phyloP scores from a whole-genome alignment of 2,329 filamentous ascomycete genomes.

The Neofusicoccum sp. region DNA sequence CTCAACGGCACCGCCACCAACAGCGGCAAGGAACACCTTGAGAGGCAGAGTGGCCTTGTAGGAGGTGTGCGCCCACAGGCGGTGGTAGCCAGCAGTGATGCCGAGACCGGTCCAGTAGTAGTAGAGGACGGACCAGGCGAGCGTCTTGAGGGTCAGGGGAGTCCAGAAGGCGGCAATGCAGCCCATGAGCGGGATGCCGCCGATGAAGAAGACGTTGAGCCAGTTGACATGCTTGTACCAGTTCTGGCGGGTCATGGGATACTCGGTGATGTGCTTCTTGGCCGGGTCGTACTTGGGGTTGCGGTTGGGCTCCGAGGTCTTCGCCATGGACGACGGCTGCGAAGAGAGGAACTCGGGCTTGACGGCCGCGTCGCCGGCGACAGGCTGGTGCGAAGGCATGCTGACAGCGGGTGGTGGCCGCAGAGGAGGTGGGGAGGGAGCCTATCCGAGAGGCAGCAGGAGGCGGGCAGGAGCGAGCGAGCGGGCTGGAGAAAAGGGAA shows the following conservation, averaged over 20 bases:
- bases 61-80: conserved; percentile 65
- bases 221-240: conserved; percentile 95
- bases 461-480: conserved; percentile 4
- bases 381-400: conserved; percentile 55
- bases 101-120: conserved; percentile 84
- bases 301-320: conserved; percentile 52
- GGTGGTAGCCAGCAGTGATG: conserved; percentile 59
- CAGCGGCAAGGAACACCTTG: conserved; percentile 48
- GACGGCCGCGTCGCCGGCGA: conserved; percentile 47
- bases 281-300: conserved; percentile 57
- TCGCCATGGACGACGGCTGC: conserved; percentile 48
- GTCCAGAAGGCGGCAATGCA: conserved; percentile 77
- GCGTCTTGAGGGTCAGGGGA: conserved; percentile 70
- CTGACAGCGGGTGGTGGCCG: conserved; percentile 19
- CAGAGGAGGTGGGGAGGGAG: not conserved
- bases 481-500: conserved; percentile 22
- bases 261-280: conserved; percentile 80
- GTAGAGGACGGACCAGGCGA: conserved; percentile 71
- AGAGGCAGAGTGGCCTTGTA: conserved; percentile 47
- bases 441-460: not conserved
- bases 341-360: conserved; percentile 48
- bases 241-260: conserved; percentile 75
- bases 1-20: conserved; percentile 50
- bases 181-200: conserved; percentile 73
- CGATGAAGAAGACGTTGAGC: conserved; percentile 81